Base-by-base conservation (phyloP, 2,329 filamentous ascomycete species). In the Stagonosporopsis cucurbitacearum region DNA sequence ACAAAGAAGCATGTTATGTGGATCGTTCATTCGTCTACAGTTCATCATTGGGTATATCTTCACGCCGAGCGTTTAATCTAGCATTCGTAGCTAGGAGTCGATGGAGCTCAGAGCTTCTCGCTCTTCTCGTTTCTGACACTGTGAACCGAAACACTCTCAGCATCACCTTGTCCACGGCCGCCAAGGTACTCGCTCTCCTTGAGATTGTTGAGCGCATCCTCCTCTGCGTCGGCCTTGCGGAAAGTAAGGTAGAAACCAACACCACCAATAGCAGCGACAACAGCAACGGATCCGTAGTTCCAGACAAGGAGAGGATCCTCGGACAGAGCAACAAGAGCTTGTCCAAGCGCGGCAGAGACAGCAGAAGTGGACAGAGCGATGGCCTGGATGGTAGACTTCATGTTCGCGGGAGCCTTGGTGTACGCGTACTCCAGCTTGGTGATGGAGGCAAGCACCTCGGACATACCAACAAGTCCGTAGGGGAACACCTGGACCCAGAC, bases 401-500 rank as follows among this genome's bases (percentile, higher is more conserved):
- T 89, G 69, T 81, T 84, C n/a, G 82, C 80, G 1, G 88, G 88
- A 0, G 70, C 88, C 42, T 71, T 72, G 46, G 68, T 72, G 55
- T 71, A 72, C 2, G 69, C 69, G 50, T 65, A 64, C 70, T 91
- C 88, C 12, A 89, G 81, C 62, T 86, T 86, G 1, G 88, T 89
- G 59, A 90, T 86, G n/a, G 84, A 87, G 40, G 84, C 84, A 63
- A 88, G 83, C 42, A 87, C 85, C 68, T 88, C 85, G 0, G 83
- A 79, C 45, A 87, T 74, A 15, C 81, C 84, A 13, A 86, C 84
- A 36, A 87, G 78, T 9, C 78, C 74, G 58, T 84, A 82, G 7
- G 80, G 77, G n/a, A 81, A 79, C 3, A 82, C 73, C 60, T 85
- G 82, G 44, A 81, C 77, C 67, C 81, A 82, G 39, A 86, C 84